Evolutionary conservation across 2,329 filamentous ascomycete species (phyloP), one percentile per base, ranked within the genome.

Genomic region (Sordariomycetes sp.): DNA sequence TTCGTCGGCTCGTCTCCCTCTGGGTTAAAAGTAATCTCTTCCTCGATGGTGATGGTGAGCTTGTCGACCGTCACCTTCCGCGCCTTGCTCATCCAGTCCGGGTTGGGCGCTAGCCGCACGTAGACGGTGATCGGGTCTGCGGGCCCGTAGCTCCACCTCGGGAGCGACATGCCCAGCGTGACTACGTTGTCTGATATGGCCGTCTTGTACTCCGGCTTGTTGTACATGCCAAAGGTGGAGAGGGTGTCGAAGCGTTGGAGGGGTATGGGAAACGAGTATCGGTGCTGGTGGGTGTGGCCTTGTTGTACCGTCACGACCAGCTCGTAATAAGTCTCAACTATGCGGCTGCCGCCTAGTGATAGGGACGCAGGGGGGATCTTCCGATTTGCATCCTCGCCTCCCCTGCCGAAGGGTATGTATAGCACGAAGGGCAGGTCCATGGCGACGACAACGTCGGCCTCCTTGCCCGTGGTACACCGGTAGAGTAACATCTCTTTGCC

Each of bases 171-270:
- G 53, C 89, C 90, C 58, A 97, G 77, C 10, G 90, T 95, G 61
- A 97, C 90, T 58, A 97, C 76, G 71, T 96, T 94, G 74, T 97
- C 94, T 56, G 88, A 85, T 35, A 91, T 89, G 60, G 86, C 83
- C 66, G 95, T 88, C 59, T 90, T 90, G 60, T 88, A 88, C 71
- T 97, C 93, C 18, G 92, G 93, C 58, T 91, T 87, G 74, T 97
- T 97, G 77, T 97, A 99, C 94, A 97, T 97, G 72, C 94, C 94
- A 74, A 99, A 99, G 1, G 94, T 97, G 50, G 92, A 97, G 54
- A 99, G 78, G 1, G 93, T 99, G 71, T 99, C 94, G 75, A 97
- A 99, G 68, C 94, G 82, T 64, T 90, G 85, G 65, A 99, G 83
- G 1, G 93, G 93, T 46, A 97, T 88, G 1, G 94, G 90, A 65